Evolutionary conservation across 164 flowering plant genomes (phyloP).

Genomic region (Aristolochia fimbriata): DNA sequence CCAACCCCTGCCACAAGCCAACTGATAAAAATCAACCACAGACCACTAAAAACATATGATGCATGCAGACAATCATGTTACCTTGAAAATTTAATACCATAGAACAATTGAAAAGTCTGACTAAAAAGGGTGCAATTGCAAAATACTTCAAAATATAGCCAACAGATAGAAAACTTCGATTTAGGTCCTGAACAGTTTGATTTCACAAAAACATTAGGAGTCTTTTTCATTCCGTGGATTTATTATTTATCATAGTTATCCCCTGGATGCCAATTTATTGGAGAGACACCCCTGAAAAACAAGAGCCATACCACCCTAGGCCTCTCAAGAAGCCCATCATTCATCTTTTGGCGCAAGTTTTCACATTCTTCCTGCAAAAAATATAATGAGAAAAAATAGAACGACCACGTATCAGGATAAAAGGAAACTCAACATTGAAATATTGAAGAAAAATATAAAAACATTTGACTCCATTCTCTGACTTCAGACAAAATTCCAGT

Average conservation of each 20-base stretch:
- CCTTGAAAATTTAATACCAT: neutral
- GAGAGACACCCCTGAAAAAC: conserved; percentile 10
- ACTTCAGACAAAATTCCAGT: too few species aligned
- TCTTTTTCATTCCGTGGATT: too few species aligned
- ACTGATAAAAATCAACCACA: conserved; percentile 10
- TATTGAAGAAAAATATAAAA: too few species aligned
- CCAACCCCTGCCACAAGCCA: conserved; percentile 33
- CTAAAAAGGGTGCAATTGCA: neutral
- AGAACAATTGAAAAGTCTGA: neutral
- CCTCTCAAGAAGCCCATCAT: conserved; percentile 44
- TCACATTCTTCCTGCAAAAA: conserved; percentile 70
- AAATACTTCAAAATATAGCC: too few species aligned
- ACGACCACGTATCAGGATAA: too few species aligned
- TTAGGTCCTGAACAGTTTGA: too few species aligned
- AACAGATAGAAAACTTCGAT: too few species aligned
- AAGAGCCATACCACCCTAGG: conserved; percentile 43
- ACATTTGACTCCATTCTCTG: too few species aligned
- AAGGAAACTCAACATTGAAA: too few species aligned
- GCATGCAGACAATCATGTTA: neutral
- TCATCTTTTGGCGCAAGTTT: conserved; percentile 47
- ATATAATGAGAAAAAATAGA: neutral
- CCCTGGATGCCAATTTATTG: too few species aligned
- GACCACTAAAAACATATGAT: conserved; percentile 19
- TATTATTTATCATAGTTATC: too few species aligned
- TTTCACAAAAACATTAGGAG: too few species aligned